Evolutionary conservation across 495 filamentous ascomycete species (phyloP).

Genomic region (Aspergillus diversus): DNA sequence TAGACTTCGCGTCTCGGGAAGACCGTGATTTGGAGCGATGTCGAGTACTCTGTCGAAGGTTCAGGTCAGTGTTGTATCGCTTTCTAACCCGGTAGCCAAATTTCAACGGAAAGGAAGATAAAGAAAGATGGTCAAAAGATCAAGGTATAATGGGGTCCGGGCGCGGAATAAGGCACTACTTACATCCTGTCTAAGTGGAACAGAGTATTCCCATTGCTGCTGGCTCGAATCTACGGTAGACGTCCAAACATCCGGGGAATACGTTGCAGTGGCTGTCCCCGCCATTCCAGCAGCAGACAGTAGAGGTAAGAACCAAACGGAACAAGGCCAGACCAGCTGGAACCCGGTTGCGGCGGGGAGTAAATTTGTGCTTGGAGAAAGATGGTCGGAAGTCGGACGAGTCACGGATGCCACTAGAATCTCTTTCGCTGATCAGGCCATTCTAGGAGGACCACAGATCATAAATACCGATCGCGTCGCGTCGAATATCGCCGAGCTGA

Average conservation of each 20-base stretch:
- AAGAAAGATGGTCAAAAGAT: neutral
- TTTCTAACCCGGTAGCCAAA: neutral
- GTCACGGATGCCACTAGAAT: slow-evolving; percentile 11
- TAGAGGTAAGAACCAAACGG: slow-evolving; percentile 10
- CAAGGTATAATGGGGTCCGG: neutral
- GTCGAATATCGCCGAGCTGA: slow-evolving; percentile 13
- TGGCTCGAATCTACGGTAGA: slow-evolving; percentile 38
- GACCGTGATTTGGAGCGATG: slow-evolving; percentile 40
- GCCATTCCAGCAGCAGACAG: slow-evolving; percentile 44
- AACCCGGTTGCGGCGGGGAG: slow-evolving; percentile 28
- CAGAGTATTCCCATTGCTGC: slow-evolving; percentile 51
- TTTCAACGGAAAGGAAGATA: neutral
- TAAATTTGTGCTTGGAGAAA: slow-evolving; percentile 22
- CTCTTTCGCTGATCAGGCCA: slow-evolving; percentile 38
- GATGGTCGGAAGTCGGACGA: slow-evolving; percentile 10
- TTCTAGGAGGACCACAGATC: slow-evolving; percentile 31
- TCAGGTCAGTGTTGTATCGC: slow-evolving; percentile 8
- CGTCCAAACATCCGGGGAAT: slow-evolving; percentile 45
- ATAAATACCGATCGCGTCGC: slow-evolving; percentile 18
- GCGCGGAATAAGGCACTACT: slow-evolving; percentile 20
- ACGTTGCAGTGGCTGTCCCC: slow-evolving; percentile 46
- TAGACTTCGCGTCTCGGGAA: slow-evolving; percentile 43
- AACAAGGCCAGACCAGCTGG: slow-evolving; percentile 51
- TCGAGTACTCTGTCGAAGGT: slow-evolving; percentile 27
- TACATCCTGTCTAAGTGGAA: slow-evolving; percentile 49